Evolutionary conservation across 2,329 filamentous ascomycete species (phyloP), one percentile per base, ranked within the genome.

Genomic region (Colletotrichum orbiculare): DNA sequence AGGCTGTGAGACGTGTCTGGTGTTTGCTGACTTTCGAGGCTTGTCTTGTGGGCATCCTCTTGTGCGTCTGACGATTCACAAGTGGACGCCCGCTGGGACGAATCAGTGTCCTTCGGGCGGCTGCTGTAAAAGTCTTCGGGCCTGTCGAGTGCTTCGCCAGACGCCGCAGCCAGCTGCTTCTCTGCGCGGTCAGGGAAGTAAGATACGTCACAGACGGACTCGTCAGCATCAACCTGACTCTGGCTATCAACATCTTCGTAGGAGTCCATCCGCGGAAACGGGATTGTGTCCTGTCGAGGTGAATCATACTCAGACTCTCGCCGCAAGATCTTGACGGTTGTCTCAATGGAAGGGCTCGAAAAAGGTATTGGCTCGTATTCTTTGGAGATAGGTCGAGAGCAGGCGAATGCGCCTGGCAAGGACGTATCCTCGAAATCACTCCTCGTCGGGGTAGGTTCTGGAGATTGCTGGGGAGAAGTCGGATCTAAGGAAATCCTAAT

Each of bases 271-370:
- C 73, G 72, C 6, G 78, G 75, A 13, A 79, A 79, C 2, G 76
- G 73, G 4, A 75, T 68, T 4, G 68, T 72, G 8, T 71, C 69
- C 10, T 72, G 69, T 42, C 67, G 10, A 39, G 64, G 43, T 60
- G 60, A 56, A n/a, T 68, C 64, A 54, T 68, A 79, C 53, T 80
- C 79, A 50, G 76, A 76, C 56, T 81, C 79, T 50, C 80, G 81
- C 8, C 82, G 80, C 38, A 86, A 71, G 46, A 86, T 82, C 6
- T 82, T 83, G 55, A 85, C 81, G 15, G 81, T 83, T 9, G 83
- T 83, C 67, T 81, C 77, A 54, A 79, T 74, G n/a, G 77, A 71
- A 13, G 75, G 70, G 33, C 78, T 73, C 12, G 71, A 71, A 60
- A 76, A 79, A 9, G 81, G 79, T 52, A 75, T 73, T n/a, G 77